A percentile compares a stretch with the other conserved stretches of the same genome.
phyloP scores from a whole-genome alignment of 148 eudicot genomes.

The Camellia granthamiana region DNA sequence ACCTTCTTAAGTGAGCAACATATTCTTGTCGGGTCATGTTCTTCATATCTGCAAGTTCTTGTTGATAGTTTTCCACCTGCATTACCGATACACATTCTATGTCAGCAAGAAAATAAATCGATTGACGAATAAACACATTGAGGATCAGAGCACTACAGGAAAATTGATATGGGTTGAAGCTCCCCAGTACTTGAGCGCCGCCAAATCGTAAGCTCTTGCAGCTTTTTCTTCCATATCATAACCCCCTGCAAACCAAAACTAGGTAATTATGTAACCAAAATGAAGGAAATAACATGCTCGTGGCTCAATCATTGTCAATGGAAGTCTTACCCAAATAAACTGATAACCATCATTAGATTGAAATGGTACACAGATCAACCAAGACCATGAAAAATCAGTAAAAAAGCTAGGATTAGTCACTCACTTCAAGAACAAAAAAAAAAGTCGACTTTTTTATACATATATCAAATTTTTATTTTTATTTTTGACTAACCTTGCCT shows the following conservation, averaged over 20 bases:
- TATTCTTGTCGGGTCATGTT: constrained; percentile 93
- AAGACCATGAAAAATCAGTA: constrained; percentile 13
- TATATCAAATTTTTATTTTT: no score
- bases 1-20: constrained; percentile 96
- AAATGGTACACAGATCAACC: constrained; percentile 6
- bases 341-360: constrained; percentile 26
- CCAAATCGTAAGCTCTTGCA: constrained; percentile 89
- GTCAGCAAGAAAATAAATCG: background rate
- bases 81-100: background rate
- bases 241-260: constrained; percentile 48
- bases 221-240: constrained; percentile 95
- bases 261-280: background rate
- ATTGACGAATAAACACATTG: background rate
- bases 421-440: background rate
- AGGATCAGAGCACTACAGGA: constrained; percentile 40
- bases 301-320: background rate
- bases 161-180: constrained; percentile 88
- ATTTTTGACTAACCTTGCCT: constrained; percentile 64
- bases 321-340: constrained; percentile 76
- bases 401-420: constrained; percentile 13
- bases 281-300: background rate
- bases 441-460: no score
- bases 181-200: constrained; percentile 97
- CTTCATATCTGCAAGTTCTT: constrained; percentile 90
- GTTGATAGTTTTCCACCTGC: constrained; percentile 81